Evolutionary conservation across 1,139 yeast genomes (phyloP).

Genomic region (Magnusiomyces magnusii): DNA sequence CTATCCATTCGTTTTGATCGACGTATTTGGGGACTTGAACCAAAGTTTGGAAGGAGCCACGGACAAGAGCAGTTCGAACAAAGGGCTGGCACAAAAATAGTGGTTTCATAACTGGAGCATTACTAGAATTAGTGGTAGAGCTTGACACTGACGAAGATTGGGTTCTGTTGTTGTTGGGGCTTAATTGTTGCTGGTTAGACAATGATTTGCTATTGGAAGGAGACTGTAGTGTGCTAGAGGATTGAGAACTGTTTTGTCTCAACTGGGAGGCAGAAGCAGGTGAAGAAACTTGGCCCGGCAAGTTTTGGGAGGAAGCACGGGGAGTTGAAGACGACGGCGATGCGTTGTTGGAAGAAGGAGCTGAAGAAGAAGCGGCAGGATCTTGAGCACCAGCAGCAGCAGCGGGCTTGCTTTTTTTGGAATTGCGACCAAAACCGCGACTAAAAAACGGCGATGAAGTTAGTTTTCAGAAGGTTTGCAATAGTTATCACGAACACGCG

Average conservation of each 20-base stretch:
- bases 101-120: conserved; percentile 36
- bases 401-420: conserved; percentile 40
- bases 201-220: background rate
- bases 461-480: background rate
- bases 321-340: conserved; percentile 4
- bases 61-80: conserved; percentile 87
- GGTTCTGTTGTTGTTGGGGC: conserved; percentile 35
- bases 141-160: conserved; percentile 16
- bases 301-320: background rate
- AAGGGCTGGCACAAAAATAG: conserved; percentile 86
- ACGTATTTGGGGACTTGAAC: conserved; percentile 94
- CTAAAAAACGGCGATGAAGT: conserved; percentile 3
- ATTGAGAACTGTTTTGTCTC: background rate
- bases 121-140: conserved; percentile 18
- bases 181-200: background rate
- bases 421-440: conserved; percentile 57
- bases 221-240: conserved; percentile 1
- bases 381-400: conserved; percentile 4
- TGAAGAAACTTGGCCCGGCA: background rate
- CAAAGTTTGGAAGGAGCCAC: conserved; percentile 95
- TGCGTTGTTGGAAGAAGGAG: background rate
- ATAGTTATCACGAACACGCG: background rate
- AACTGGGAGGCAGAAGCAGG: background rate
- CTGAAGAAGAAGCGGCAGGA: background rate
- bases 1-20: conserved; percentile 92